phyloP scores from a whole-genome alignment of 352 stramenopile species.

The Elongisporangium senticosum region DNA sequence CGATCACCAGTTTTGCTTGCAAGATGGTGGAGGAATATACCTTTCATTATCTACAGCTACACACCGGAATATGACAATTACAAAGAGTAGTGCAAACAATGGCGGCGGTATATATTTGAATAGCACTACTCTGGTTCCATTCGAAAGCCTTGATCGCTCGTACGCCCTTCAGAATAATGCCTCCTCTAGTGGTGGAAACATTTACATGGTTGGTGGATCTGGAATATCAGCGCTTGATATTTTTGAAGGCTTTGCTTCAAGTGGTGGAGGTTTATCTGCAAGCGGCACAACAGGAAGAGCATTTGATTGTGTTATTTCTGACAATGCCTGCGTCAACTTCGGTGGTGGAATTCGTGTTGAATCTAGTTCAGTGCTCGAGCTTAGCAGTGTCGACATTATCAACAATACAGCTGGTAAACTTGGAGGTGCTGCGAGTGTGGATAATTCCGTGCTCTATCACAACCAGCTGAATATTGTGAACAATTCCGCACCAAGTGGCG shows the following conservation, averaged over 20 bases:
- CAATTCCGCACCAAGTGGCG: conserved; percentile 21
- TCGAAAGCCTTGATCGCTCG: background rate
- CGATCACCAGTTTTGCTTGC: conserved; percentile 1
- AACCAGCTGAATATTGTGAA: conserved; percentile 12
- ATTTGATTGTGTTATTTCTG: background rate
- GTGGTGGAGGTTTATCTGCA: background rate
- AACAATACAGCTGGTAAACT: conserved; percentile 3
- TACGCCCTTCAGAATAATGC: conserved; percentile 4
- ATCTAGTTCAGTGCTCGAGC: conserved; percentile 5
- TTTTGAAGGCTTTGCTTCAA: background rate
- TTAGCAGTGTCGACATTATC: background rate
- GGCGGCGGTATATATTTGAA: conserved; percentile 36
- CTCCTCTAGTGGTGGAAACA: conserved; percentile 8
- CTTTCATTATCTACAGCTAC: conserved; percentile 13
- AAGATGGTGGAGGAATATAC: conserved; percentile 28
- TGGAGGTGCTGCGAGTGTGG: conserved; percentile 1
- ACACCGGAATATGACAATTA: conserved; percentile 22
- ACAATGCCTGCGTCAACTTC: conserved; percentile 10
- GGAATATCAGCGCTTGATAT: background rate
- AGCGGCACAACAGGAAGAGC: background rate
- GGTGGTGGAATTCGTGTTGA: conserved; percentile 13
- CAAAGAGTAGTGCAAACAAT: conserved; percentile 11
- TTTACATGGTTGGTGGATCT: conserved; percentile 1
- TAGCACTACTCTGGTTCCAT: conserved; percentile 8
- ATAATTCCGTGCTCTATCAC: conserved; percentile 17